Conservation (phyloP, 164 flowering plant genomes). For the Annona squamosa region DNA sequence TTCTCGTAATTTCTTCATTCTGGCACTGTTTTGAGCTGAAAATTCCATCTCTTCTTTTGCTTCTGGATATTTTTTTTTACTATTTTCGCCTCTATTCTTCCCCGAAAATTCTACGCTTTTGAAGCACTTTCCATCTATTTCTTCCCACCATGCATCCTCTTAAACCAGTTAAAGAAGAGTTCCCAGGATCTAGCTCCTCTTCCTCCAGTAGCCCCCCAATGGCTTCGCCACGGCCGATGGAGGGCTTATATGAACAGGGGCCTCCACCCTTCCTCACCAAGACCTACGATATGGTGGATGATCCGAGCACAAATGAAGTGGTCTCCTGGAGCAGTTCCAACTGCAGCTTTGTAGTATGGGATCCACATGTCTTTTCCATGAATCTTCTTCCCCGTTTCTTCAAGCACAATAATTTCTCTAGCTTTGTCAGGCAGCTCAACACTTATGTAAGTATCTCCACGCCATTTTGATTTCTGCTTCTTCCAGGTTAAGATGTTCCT, state of each 20-base stretch:
- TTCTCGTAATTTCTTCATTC: background rate
- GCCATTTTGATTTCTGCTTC: background rate
- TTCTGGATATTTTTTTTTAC: background rate
- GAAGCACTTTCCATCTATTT: background rate
- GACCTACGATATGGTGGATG: slow-evolving; percentile 66
- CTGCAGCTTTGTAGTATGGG: slow-evolving; percentile 56
- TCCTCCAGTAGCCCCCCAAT: background rate
- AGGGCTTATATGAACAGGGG: slow-evolving; percentile 48
- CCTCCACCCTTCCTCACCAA: slow-evolving; percentile 69
- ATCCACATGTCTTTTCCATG: slow-evolving; percentile 50
- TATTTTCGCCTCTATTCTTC: background rate
- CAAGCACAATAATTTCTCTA: slow-evolving; percentile 11
- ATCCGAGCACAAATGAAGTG: slow-evolving; percentile 29
- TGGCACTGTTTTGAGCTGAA: background rate
- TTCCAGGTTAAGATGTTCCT: background rate
- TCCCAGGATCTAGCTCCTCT: background rate
- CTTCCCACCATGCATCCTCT: background rate
- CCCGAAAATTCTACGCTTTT: background rate
- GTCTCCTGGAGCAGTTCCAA: slow-evolving; percentile 61
- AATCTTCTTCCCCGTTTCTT: slow-evolving; percentile 22
- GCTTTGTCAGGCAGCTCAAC: slow-evolving; percentile 11
- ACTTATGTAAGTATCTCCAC: slow-evolving; percentile 6
- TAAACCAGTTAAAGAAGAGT: slow-evolving; percentile 1
- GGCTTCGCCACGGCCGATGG: slow-evolving; percentile 35
- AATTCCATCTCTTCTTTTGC: background rate